Conservation (phyloP, 768 basidiomycete species). For the Mycena maculata region DNA sequence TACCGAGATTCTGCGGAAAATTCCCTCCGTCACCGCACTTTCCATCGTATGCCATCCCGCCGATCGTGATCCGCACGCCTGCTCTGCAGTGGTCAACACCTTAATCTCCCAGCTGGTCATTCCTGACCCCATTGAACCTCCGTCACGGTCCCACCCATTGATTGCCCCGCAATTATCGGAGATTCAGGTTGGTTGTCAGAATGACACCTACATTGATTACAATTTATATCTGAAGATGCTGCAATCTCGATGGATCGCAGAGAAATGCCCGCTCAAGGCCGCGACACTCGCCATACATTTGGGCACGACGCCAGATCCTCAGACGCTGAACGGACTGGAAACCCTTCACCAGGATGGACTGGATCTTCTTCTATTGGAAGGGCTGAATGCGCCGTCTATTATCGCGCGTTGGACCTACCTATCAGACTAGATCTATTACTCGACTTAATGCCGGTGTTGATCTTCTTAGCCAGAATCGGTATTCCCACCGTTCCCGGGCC, state of each 20-base stretch:
- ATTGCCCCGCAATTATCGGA: neutral
- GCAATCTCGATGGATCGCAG: neutral
- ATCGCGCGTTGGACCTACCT: too few species aligned
- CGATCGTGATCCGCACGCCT: too few species aligned
- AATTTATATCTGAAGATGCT: constrained; percentile 3
- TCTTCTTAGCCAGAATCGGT: too few species aligned
- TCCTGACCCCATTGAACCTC: neutral
- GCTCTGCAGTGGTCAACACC: neutral
- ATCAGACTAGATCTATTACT: too few species aligned
- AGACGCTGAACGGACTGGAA: neutral
- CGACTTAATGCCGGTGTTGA: too few species aligned
- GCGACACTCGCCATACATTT: neutral
- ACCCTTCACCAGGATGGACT: constrained; percentile 1
- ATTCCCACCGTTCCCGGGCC: too few species aligned
- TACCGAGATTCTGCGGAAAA: neutral
- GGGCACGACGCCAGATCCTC: neutral
- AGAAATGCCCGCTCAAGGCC: neutral
- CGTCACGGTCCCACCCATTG: neutral
- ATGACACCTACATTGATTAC: constrained; percentile 1
- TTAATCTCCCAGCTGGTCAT: neutral
- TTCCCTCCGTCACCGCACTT: neutral
- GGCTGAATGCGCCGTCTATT: neutral
- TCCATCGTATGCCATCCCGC: neutral
- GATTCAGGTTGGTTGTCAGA: neutral
- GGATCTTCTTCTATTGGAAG: neutral